Percentiles rank a stretch among this genome's conserved stretches.
Conservation (phyloP, 1,284 basidiomycete species). For the Pseudomicrostroma phylloplanum region DNA sequence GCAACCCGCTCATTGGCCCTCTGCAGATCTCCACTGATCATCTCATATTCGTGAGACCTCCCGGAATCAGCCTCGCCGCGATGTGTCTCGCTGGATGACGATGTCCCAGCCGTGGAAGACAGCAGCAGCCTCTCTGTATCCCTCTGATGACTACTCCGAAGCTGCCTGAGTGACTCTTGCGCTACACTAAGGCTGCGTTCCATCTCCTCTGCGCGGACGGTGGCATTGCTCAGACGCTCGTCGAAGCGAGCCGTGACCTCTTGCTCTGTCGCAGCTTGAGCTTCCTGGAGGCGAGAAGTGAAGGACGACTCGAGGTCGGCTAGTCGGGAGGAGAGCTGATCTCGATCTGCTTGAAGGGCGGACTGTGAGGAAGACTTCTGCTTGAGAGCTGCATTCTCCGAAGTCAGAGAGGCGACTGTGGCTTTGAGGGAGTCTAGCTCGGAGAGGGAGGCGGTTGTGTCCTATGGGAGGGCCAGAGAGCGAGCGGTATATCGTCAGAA, state of each 20-base stretch:
- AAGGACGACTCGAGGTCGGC: constrained; percentile 57
- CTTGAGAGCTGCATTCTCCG: constrained; percentile 15
- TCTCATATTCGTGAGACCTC: constrained; percentile 55
- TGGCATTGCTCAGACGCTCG: constrained; percentile 86
- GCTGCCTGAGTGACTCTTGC: constrained; percentile 78
- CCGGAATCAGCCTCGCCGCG: constrained; percentile 60
- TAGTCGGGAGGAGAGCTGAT: constrained; percentile 18
- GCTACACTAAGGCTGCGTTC: constrained; percentile 76
- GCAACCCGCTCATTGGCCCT: constrained; percentile 85
- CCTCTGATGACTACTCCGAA: constrained; percentile 81
- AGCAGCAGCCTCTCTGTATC: constrained; percentile 80
- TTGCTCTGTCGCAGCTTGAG: constrained; percentile 80
- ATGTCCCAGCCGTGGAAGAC: constrained; percentile 62
- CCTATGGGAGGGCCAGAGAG: neutral
- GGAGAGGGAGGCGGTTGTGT: constrained; percentile 26
- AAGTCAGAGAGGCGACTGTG: constrained; percentile 20
- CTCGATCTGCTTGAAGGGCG: constrained; percentile 10
- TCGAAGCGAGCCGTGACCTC: constrained; percentile 94
- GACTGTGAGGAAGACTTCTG: neutral
- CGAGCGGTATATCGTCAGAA: neutral
- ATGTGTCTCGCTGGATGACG: constrained; percentile 48
- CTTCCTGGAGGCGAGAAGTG: constrained; percentile 79
- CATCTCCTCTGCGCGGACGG: constrained; percentile 85
- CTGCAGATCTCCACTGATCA: constrained; percentile 84
- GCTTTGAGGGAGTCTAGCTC: constrained; percentile 26